phyloP scores from a whole-genome alignment of 2,329 filamentous ascomycete species.

The Cladophialophora bantiana region DNA sequence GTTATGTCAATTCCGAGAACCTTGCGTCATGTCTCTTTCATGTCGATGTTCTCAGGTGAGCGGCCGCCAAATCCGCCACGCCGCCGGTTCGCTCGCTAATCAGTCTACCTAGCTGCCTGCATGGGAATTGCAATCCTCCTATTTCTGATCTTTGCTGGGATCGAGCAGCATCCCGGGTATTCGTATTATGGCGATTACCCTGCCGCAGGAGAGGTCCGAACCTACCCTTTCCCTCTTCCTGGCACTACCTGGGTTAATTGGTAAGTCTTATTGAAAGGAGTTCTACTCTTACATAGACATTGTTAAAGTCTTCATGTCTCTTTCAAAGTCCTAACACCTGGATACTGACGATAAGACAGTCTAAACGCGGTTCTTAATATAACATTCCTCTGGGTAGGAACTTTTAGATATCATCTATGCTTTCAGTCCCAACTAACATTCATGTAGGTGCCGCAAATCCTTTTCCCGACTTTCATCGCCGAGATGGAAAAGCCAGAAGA shows the following conservation, averaged over 20 bases:
- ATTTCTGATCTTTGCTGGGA: conserved; percentile 58
- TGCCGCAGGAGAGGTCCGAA: conserved; percentile 52
- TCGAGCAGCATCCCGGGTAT: conserved; percentile 53
- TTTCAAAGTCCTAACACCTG: not conserved
- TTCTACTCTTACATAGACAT: not conserved
- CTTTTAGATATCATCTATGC: too few relatives aligned
- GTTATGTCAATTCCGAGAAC: conserved; percentile 56
- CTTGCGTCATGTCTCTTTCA: conserved; percentile 57
- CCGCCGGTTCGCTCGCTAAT: not conserved
- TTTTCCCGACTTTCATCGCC: conserved; percentile 60
- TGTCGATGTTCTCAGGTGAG: conserved; percentile 56
- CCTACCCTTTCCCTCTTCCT: conserved; percentile 56
- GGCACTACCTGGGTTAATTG: conserved; percentile 56
- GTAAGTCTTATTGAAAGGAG: not conserved
- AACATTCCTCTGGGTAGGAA: conserved; percentile 54
- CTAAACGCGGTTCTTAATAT: conserved; percentile 61
- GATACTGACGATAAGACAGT: conserved; percentile 28
- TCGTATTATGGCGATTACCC: conserved; percentile 58
- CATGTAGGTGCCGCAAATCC: conserved; percentile 60
- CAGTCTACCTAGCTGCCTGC: conserved; percentile 45
- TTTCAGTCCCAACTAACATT: conserved; percentile 47
- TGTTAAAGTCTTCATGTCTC: too few relatives aligned
- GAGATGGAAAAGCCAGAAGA: conserved; percentile 60
- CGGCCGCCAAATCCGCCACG: conserved; percentile 68
- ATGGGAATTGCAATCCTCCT: conserved; percentile 60